Percentiles rank a stretch among this genome's conserved stretches.
These are phyloP conservation scores for Pestalotiopsis fici DNA, from an alignment of 2,329 filamentous ascomycete species.

Conservation along the genomic window DNA sequence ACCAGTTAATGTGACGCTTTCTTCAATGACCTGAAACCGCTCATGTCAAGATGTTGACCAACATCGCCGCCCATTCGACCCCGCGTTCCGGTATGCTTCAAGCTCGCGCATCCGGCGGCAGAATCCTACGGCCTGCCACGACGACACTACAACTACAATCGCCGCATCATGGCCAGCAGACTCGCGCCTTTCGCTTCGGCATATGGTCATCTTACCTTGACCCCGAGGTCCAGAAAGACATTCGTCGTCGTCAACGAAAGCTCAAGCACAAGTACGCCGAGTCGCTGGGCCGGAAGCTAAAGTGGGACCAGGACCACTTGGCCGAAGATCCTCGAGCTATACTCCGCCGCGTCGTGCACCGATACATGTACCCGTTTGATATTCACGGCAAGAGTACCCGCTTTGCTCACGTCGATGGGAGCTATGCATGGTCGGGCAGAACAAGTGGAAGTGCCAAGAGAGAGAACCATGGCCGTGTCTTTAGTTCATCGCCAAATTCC, in stretches of 20 bases:
- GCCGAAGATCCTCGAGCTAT: conserved; percentile 34
- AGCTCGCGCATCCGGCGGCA: conserved; percentile 14
- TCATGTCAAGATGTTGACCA: conserved; percentile 29
- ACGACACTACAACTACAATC: conserved; percentile 17
- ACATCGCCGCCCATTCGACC: conserved; percentile 25
- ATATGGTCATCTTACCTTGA: conserved; percentile 46
- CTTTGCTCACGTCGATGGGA: background rate
- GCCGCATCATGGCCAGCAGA: conserved; percentile 35
- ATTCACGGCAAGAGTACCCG: conserved; percentile 16
- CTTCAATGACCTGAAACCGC: background rate
- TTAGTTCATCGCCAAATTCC: background rate
- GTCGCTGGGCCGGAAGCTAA: conserved; percentile 41
- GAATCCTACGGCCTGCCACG: conserved; percentile 15
- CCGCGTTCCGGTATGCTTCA: conserved; percentile 27
- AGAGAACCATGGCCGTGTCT: conserved; percentile 33
- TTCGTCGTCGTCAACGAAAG: conserved; percentile 43
- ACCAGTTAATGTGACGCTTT: background rate
- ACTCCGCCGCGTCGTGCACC: conserved; percentile 43
- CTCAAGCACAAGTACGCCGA: conserved; percentile 48
- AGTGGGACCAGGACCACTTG: conserved; percentile 44
- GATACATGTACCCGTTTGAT: conserved; percentile 36
- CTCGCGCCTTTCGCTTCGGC: conserved; percentile 49
- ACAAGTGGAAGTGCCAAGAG: background rate
- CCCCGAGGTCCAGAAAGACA: conserved; percentile 40
- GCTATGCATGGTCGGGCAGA: background rate